These are phyloP conservation scores for Venustampulla echinocandica DNA, from an alignment of 495 filamentous ascomycete genomes.

Conservation along the genomic window DNA sequence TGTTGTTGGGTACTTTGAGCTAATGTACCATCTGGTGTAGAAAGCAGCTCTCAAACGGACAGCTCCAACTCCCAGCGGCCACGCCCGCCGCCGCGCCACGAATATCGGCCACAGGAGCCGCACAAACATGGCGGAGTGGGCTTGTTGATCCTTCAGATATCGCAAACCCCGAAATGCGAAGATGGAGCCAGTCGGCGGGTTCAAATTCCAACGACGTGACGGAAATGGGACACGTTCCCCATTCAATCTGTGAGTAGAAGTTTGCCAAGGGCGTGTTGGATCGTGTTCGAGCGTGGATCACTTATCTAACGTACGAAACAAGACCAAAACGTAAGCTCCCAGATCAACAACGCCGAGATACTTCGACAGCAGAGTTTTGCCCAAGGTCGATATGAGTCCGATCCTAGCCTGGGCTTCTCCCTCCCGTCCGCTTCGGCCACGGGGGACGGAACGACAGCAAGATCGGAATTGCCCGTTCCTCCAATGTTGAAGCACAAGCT, in stretches of 20 bases:
- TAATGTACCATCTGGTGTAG: no score
- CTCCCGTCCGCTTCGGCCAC: conserved; percentile 14
- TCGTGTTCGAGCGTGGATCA: neutral
- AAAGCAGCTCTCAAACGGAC: conserved; percentile 23
- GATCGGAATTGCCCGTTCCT: conserved; percentile 12
- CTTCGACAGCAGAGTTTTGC: conserved; percentile 9
- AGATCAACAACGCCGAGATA: conserved; percentile 13
- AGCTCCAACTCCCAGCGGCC: neutral
- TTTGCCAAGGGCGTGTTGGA: no score
- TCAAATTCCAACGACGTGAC: conserved; percentile 20
- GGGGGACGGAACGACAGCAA: conserved; percentile 14
- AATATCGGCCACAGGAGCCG: conserved; percentile 9
- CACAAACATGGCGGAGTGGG: conserved; percentile 23
- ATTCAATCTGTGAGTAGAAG: conserved; percentile 28
- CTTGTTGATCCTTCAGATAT: conserved; percentile 24
- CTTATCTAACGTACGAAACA: neutral
- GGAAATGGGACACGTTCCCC: conserved; percentile 43
- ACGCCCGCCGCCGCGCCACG: conserved; percentile 24
- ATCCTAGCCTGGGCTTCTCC: conserved; percentile 8
- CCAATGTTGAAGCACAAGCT: conserved; percentile 30
- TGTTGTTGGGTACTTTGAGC: conserved; percentile 17
- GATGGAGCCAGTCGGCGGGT: conserved; percentile 23
- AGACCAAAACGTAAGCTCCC: conserved; percentile 19
- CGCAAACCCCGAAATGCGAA: conserved; percentile 16
- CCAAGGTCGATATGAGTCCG: neutral